Percentiles rank a stretch among this genome's conserved stretches.
Evolutionary conservation across 2,329 filamentous ascomycete genomes (phyloP).

Genomic region (Ophiostoma tasmaniense): DNA sequence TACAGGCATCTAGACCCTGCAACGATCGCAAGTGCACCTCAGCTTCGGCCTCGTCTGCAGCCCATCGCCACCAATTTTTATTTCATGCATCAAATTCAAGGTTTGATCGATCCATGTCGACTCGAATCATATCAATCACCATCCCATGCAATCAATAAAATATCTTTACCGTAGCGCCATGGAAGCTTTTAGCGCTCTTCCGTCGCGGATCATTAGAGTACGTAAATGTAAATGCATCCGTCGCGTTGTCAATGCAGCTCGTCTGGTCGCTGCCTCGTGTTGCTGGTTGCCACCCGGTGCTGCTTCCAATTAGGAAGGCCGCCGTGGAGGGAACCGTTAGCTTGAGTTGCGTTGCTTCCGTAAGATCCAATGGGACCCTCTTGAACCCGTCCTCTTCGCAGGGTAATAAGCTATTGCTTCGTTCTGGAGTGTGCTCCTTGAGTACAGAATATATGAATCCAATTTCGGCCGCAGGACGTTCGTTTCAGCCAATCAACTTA

Average conservation of each 20-base stretch:
- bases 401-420: not conserved
- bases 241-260: not conserved
- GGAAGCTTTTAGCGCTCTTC: not conserved
- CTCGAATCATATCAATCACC: not conserved
- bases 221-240: not conserved
- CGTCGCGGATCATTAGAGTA: not conserved
- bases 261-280: not conserved
- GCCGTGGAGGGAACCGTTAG: constrained; percentile 10
- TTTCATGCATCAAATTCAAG: no score
- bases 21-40: not conserved
- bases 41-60: not conserved
- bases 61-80: not conserved
- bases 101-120: no score
- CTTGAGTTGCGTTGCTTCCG: not conserved
- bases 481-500: constrained; percentile 18
- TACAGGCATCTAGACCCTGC: not conserved
- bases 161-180: not conserved
- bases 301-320: constrained; percentile 5
- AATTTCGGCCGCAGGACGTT: constrained; percentile 3
- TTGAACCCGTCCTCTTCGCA: not conserved
- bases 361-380: not conserved
- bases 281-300: not conserved
- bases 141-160: not conserved
- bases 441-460: not conserved
- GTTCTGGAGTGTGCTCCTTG: not conserved